Percentiles rank a stretch among this genome's conserved stretches.
Conservation (phyloP, 139 green algal species). For the Chlorella sorokiniana region DNA sequence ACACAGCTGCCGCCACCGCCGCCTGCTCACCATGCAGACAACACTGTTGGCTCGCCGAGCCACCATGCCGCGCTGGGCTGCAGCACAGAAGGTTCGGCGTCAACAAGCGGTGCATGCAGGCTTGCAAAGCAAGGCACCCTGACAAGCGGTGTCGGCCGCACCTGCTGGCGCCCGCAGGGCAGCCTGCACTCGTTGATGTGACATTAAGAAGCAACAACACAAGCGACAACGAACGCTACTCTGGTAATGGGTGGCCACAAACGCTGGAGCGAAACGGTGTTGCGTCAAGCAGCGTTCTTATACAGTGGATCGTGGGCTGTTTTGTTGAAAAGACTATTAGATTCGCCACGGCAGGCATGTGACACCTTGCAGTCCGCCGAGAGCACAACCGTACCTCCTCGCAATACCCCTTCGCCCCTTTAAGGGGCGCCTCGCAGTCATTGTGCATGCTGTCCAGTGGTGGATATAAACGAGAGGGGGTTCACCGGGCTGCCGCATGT, state of each 20-base stretch:
- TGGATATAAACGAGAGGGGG: too few relatives aligned
- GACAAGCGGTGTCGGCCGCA: background rate
- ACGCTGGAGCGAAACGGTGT: background rate
- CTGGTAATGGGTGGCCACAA: background rate
- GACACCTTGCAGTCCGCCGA: too few relatives aligned
- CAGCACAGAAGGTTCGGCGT: background rate
- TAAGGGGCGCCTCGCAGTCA: too few relatives aligned
- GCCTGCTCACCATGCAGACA: slow-evolving; percentile 16
- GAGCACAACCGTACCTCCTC: too few relatives aligned
- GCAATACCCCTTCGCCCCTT: too few relatives aligned
- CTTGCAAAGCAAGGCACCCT: background rate
- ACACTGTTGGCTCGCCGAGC: background rate
- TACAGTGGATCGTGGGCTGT: too few relatives aligned
- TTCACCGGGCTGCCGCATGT: too few relatives aligned
- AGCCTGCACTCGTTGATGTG: background rate
- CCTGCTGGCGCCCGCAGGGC: background rate
- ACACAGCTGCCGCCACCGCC: background rate
- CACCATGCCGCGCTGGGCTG: background rate
- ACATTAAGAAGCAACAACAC: background rate
- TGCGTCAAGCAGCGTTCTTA: too few relatives aligned
- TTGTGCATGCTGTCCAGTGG: too few relatives aligned
- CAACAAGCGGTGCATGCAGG: background rate
- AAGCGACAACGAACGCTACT: background rate
- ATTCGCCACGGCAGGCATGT: too few relatives aligned
- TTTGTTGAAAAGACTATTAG: too few relatives aligned